Evolutionary conservation across 257 asterid genomes (phyloP).

Genomic region (Solanum paucissectum): DNA sequence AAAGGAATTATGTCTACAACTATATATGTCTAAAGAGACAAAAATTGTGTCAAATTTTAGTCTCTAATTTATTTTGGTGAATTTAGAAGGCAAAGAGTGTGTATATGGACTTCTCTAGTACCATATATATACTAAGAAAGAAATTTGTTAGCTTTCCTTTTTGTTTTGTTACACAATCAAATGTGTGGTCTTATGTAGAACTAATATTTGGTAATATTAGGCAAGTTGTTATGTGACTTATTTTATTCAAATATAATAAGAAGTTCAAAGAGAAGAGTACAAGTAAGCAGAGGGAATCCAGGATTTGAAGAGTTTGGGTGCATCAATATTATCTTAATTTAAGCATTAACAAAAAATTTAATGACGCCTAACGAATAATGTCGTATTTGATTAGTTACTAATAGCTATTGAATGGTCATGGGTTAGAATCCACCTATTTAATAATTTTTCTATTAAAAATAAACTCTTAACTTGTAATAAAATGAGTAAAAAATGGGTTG

Average conservation of each 20-base stretch:
- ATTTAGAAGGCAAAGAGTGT: background rate
- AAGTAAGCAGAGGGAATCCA: background rate
- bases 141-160: background rate
- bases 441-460: too few species aligned
- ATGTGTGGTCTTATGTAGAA: background rate
- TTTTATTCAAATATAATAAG: background rate
- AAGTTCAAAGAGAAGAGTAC: background rate
- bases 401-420: too few species aligned
- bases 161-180: background rate
- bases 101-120: background rate
- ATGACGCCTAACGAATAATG: too few species aligned
- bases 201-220: background rate
- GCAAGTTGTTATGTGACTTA: background rate
- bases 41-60: background rate
- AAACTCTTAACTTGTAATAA: too few species aligned
- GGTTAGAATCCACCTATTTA: too few species aligned
- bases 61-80: background rate
- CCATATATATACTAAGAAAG: background rate
- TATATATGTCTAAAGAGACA: background rate
- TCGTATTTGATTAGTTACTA: too few species aligned
- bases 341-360: too few species aligned
- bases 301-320: rapidly evolving
- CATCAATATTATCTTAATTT: too few species aligned
- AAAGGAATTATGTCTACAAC: background rate
- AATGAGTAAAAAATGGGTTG: too few species aligned